Base-by-base conservation (phyloP, 768 basidiomycete species). In the Rhodotorula diobovata region DNA sequence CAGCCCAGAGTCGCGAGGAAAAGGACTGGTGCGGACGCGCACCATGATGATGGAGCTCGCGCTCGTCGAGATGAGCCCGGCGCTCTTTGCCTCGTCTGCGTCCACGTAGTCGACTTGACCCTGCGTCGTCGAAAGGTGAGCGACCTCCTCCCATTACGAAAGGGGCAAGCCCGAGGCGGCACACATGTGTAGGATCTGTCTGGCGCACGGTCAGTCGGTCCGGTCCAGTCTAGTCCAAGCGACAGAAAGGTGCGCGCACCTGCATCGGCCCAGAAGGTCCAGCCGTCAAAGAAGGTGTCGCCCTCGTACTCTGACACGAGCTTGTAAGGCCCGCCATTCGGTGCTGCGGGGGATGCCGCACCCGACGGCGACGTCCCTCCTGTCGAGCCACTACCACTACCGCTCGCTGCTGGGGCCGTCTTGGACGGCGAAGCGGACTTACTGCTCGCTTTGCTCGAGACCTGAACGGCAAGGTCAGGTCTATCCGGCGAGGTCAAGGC, bases 281-380 rank as follows among this genome's bases (percentile, higher is more conserved):
- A 73, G 10, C 67, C 67, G 53, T 73, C 72, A 43, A 73, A 73
- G 45, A 73, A 73, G 1, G 20, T 55, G 0, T 57, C 51, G 18
- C 72, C 72, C n/a, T 43, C 21, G 41, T 60, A 55, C 4, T 57
- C 11, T 5, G 25, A 35, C 9, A 59, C 21, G 20, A 73, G 67
- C 56, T 37, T 69, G 64, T 69, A 69, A 5, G 72, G 72, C 6
- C 72, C 72, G 8, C 32, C 32, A 12, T 50, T 50, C 8, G 48
- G 28, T 28, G 48, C 11, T 23, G 23, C 48, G 5, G 48, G 23
- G 11, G 48, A 5, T 28, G 48, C 25, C 5, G 23, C 48, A 25
- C 6, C 12, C 23, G 48, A 50, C 1, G 48, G 9, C 4, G 48
- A 28, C 23, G 48, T 25, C 25, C 6, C 48, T 28, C 48, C 48